These are phyloP conservation scores for Leucoagaricus sp. DNA, from an alignment of 1,284 basidiomycete species.

Conservation along the genomic window DNA sequence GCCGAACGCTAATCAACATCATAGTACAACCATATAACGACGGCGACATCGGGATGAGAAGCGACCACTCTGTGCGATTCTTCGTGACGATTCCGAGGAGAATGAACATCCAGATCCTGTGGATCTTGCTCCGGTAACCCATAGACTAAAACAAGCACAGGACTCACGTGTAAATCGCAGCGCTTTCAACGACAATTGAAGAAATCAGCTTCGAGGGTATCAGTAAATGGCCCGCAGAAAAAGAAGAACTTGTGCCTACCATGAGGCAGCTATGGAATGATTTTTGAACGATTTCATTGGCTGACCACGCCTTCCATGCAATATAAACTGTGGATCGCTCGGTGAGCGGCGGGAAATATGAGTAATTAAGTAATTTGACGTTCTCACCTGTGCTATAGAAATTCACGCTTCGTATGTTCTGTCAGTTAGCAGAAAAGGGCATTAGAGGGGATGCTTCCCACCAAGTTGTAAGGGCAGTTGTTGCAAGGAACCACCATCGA, in stretches of 20 bases:
- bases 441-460: background rate
- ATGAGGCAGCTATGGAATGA: background rate
- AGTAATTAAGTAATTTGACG: background rate
- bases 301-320: conserved; percentile 5
- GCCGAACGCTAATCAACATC: conserved; percentile 19
- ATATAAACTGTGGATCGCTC: background rate
- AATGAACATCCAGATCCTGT: conserved; percentile 4
- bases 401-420: background rate
- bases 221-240: background rate
- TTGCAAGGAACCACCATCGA: conserved; percentile 2
- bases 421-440: background rate
- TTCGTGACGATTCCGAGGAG: background rate
- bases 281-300: background rate
- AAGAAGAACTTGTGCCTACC: background rate
- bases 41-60: background rate
- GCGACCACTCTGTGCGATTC: background rate
- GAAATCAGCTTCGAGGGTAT: background rate
- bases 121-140: background rate
- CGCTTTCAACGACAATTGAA: conserved; percentile 6
- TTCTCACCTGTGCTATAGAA: conserved; percentile 4
- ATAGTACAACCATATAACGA: conserved; percentile 6
- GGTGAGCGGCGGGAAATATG: background rate
- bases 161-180: conserved; percentile 9
- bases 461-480: conserved; percentile 2
- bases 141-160: background rate